Base-by-base conservation (phyloP, 2,329 filamentous ascomycete species). In the Endothia cerciana region DNA sequence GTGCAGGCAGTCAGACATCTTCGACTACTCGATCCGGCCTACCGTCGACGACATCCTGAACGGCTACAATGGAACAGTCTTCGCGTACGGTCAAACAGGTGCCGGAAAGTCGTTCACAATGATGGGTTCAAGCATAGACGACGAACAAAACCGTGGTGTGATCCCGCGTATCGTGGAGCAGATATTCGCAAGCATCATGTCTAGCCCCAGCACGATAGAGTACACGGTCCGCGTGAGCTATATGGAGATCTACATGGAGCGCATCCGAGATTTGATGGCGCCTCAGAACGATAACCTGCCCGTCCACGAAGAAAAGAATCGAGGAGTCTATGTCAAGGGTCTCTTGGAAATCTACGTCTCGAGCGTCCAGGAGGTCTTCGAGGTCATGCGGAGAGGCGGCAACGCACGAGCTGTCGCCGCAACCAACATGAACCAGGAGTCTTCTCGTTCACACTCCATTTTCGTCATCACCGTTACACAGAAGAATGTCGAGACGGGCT, bases 241-340 rank as follows among this genome's bases (percentile, higher is more conserved):
- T 80, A 97, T 99, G 94, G 95, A 99, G 80, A 98, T 99, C 70
- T 99, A 99, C 83, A 99, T 98, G 95, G 95, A 99, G 82, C 89
- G 91, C 72, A 98, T 99, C 77, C 89, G 94, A 74, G 95, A 99
- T 87, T 81, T 99, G 74, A 82, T 99, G 70, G 89, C 91, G 30
- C 95, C 95, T 13, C 91, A 94, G 68, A 97, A 98, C 79, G 94
- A 97, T 81, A 98, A 98, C 75, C 83, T 99, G 62, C 94, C 94
- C 0, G 90, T 98, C n/a, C 95, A 98, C 80, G 95, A 99, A 75
- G 95, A 98, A 80, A 97, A 97, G 85, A 95, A 91, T 75, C 87
- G 92, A 68, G 95, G 95, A 63, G 94, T 98, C 1, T 98, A 98
- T 74, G 95, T 98, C 74, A 98, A 98, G 79, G 95, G 94, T 2